Evolutionary conservation across 2,329 filamentous ascomycete genomes (phyloP).

Genomic region (Cercospora brassicicola): DNA sequence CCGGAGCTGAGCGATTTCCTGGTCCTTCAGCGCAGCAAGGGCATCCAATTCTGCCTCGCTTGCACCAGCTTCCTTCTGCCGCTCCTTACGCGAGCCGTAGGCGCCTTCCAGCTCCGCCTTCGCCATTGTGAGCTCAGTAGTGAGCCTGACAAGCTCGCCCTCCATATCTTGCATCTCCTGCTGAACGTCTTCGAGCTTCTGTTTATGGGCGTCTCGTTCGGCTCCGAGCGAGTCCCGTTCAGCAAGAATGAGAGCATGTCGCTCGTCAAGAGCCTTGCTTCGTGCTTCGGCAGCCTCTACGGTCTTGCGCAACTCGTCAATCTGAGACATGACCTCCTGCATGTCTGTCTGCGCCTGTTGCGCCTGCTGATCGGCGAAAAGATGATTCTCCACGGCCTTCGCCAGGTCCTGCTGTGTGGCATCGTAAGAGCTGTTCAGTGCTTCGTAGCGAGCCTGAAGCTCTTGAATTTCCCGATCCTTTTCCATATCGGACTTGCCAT

Average conservation of each 20-base stretch:
- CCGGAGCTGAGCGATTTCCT: slow-evolving; percentile 48
- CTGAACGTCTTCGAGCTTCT: slow-evolving; percentile 33
- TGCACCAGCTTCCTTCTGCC: slow-evolving; percentile 66
- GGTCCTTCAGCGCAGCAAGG: slow-evolving; percentile 45
- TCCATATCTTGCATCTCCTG: slow-evolving; percentile 51
- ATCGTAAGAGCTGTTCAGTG: slow-evolving; percentile 31
- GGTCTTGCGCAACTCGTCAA: slow-evolving; percentile 34
- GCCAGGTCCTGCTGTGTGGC: slow-evolving; percentile 37
- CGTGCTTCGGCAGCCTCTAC: slow-evolving; percentile 37
- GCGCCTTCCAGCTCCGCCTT: slow-evolving; percentile 90
- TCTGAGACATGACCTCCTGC: slow-evolving; percentile 45
- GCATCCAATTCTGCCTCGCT: slow-evolving; percentile 51
- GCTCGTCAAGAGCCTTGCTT: slow-evolving; percentile 38
- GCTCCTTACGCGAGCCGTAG: slow-evolving; percentile 74
- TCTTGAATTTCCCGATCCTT: slow-evolving; percentile 42
- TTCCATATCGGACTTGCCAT: slow-evolving; percentile 75
- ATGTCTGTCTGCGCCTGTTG: slow-evolving; percentile 40
- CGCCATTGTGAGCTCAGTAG: slow-evolving; percentile 83
- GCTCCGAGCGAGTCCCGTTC: slow-evolving; percentile 25
- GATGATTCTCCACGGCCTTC: slow-evolving; percentile 32
- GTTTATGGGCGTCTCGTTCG: slow-evolving; percentile 21
- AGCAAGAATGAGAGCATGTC: slow-evolving; percentile 36
- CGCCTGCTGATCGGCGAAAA: slow-evolving; percentile 34
- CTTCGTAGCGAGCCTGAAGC: slow-evolving; percentile 33
- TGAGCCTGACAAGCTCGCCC: slow-evolving; percentile 63